Evolutionary conservation across 306 rosid species (phyloP).

Genomic region (Rosa multiflora): DNA sequence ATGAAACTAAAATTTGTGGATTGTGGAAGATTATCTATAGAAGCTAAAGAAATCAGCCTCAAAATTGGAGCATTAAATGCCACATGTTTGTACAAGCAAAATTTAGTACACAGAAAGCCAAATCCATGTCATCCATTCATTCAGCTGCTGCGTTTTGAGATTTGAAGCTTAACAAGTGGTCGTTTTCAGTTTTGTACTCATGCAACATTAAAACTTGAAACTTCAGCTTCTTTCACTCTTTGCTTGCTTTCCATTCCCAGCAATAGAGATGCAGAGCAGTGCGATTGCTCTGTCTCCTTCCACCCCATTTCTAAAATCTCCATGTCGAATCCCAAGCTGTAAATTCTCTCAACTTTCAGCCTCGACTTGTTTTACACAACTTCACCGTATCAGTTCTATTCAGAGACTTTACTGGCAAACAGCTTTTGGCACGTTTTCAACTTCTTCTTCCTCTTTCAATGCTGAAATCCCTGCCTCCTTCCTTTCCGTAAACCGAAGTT

Average conservation of each 20-base stretch:
- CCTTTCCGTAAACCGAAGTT: constrained; percentile 26
- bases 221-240: background rate
- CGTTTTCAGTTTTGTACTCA: constrained; percentile 17
- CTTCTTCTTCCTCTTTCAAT: constrained; percentile 17
- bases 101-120: constrained; percentile 4
- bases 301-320: constrained; percentile 27
- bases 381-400: constrained; percentile 1
- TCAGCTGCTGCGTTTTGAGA: background rate
- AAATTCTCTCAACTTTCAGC: constrained; percentile 9
- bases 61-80: background rate
- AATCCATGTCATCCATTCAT: constrained; percentile 17
- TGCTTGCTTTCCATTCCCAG: constrained; percentile 1
- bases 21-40: background rate
- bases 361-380: background rate
- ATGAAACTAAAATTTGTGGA: background rate
- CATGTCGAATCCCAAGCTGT: background rate
- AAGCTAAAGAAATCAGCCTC: constrained; percentile 3
- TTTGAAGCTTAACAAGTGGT: background rate
- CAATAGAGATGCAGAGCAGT: constrained; percentile 35
- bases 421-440: constrained; percentile 15
- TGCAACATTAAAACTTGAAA: constrained; percentile 17
- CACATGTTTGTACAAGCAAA: constrained; percentile 16
- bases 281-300: constrained; percentile 26
- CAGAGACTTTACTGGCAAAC: constrained; percentile 20
- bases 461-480: constrained; percentile 28